Percentiles rank a stretch among this genome's conserved stretches.
These are phyloP conservation scores for Cladophialophora carrionii DNA, from an alignment of 2,329 filamentous ascomycete genomes.

Conservation along the genomic window DNA sequence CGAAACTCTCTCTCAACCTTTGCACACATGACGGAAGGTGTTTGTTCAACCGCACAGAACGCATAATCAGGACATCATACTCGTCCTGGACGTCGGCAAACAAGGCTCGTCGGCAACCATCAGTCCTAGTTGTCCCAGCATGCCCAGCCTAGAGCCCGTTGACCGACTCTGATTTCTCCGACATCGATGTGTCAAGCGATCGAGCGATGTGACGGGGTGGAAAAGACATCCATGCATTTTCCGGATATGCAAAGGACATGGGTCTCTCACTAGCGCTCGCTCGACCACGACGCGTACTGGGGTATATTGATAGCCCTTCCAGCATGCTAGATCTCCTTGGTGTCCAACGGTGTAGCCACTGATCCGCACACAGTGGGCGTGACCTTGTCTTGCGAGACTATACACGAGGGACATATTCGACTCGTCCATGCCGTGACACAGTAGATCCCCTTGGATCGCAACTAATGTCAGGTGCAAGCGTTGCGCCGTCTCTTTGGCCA, in stretches of 20 bases:
- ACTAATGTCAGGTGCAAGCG: neutral
- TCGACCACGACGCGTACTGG: neutral
- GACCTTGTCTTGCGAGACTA: neutral
- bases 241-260: neutral
- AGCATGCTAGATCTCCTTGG: neutral
- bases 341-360: too few species aligned
- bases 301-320: neutral
- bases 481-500: neutral
- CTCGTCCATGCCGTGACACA: neutral
- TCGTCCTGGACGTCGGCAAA: too few species aligned
- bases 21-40: neutral
- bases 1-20: neutral
- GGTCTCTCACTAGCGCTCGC: neutral
- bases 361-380: neutral
- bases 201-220: neutral
- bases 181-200: neutral
- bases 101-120: neutral
- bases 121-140: neutral
- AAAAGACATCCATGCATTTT: neutral
- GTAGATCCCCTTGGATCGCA: neutral
- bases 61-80: neutral
- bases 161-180: neutral
- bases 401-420: neutral
- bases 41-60: neutral
- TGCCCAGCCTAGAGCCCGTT: neutral